Evolutionary conservation across 1,284 basidiomycete genomes (phyloP).

Genomic region (Ceratobasidium sp.): DNA sequence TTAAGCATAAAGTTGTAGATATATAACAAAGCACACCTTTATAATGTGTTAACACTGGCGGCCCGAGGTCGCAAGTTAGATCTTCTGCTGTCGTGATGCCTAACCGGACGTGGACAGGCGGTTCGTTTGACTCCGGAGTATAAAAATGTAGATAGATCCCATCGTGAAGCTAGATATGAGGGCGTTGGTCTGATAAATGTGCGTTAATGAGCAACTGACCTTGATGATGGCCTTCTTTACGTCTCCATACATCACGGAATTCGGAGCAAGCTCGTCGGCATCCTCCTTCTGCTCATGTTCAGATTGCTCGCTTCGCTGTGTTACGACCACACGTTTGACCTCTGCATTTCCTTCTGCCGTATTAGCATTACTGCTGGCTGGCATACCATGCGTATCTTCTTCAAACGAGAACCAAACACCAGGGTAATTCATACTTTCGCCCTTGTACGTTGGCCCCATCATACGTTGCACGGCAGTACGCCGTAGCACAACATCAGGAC

Average conservation of each 20-base stretch:
- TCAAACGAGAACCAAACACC: constrained; percentile 83
- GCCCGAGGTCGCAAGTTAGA: constrained; percentile 75
- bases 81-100: constrained; percentile 85
- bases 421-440: constrained; percentile 78
- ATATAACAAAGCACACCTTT: constrained; percentile 51
- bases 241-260: constrained; percentile 71
- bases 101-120: constrained; percentile 67
- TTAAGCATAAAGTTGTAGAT: neutral
- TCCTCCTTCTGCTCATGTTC: constrained; percentile 61
- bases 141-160: constrained; percentile 74
- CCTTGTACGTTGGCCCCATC: constrained; percentile 86
- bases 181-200: constrained; percentile 18
- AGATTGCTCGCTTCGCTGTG: constrained; percentile 56
- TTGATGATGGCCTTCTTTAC: constrained; percentile 69
- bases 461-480: constrained; percentile 71
- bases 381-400: constrained; percentile 55
- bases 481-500: constrained; percentile 62
- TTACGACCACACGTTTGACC: constrained; percentile 75
- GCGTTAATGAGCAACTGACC: constrained; percentile 51
- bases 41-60: constrained; percentile 78
- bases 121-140: constrained; percentile 42
- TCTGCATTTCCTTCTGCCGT: constrained; percentile 70
- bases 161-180: constrained; percentile 66
- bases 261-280: constrained; percentile 69
- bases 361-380: constrained; percentile 45